These are phyloP conservation scores for Eucalyptus cloeziana DNA, from an alignment of 345 rosid species.

Conservation along the genomic window DNA sequence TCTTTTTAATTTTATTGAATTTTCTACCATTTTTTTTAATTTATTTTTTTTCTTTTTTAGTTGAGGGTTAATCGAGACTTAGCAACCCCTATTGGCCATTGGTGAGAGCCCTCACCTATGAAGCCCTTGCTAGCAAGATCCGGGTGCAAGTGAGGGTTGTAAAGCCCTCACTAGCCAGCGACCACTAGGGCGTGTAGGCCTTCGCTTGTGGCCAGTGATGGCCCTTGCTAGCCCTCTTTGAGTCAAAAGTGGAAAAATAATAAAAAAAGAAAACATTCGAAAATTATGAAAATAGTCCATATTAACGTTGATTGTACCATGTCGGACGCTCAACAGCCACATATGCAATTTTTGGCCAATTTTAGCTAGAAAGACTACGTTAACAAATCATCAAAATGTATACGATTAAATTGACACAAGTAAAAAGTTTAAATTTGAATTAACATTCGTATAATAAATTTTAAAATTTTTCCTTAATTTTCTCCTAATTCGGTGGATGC, in stretches of 20 bases:
- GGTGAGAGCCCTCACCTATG: neutral
- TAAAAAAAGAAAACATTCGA: neutral
- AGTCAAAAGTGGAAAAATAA: neutral
- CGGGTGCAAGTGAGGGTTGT: neutral
- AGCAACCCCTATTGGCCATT: neutral
- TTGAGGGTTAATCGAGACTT: neutral
- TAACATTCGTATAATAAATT: neutral
- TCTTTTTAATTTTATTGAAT: neutral
- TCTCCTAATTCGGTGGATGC: neutral
- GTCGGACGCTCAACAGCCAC: neutral
- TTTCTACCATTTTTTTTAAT: neutral
- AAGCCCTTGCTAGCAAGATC: neutral
- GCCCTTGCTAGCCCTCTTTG: neutral
- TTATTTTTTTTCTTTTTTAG: neutral
- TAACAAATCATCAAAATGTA: neutral
- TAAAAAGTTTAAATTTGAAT: neutral
- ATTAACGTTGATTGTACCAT: rapidly evolving
- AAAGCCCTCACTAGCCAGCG: neutral
- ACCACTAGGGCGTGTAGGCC: neutral
- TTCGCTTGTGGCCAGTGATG: neutral
- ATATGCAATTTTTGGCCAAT: neutral
- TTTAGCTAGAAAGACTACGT: neutral
- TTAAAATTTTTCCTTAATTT: neutral
- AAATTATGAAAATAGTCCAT: neutral
- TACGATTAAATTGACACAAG: neutral